Conservation (phyloP, 139 green algal species). For the Trebouxia sp. region DNA sequence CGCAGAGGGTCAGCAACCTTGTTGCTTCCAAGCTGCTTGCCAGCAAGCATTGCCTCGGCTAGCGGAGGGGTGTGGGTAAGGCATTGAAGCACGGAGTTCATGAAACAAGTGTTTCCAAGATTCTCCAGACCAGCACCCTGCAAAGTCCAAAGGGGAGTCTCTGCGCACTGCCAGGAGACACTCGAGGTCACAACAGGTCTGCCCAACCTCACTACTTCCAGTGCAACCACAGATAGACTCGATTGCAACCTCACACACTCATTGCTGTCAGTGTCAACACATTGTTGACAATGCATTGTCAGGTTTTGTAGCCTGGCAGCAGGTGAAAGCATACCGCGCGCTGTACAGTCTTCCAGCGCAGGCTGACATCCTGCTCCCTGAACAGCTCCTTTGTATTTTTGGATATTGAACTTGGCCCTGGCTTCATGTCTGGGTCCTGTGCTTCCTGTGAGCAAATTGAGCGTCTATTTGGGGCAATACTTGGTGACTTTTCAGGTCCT, state of each 20-base stretch:
- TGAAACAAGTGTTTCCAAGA: slow-evolving; percentile 98
- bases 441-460: slow-evolving; percentile 15
- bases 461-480: background rate
- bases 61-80: slow-evolving; percentile 89
- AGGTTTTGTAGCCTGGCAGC: too few species aligned
- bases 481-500: too few species aligned
- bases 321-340: slow-evolving; percentile 44
- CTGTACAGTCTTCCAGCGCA: slow-evolving; percentile 53
- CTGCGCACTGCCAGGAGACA: too few species aligned
- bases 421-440: background rate
- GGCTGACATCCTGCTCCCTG: slow-evolving; percentile 45
- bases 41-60: slow-evolving; percentile 72
- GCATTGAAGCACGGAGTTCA: slow-evolving; percentile 96
- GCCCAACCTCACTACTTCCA: background rate
- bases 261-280: too few species aligned
- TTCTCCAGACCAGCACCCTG: slow-evolving; percentile 89
- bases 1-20: slow-evolving; percentile 52
- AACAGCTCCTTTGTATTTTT: slow-evolving; percentile 54
- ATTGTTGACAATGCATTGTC: slow-evolving; percentile 3
- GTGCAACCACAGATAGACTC: background rate
- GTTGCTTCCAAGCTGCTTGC: slow-evolving; percentile 24
- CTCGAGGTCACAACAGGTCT: too few species aligned
- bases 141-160: too few species aligned
- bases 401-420: background rate
- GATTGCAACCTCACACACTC: too few species aligned